Conservation (phyloP, 345 rosid species). For the Mangifera indica region DNA sequence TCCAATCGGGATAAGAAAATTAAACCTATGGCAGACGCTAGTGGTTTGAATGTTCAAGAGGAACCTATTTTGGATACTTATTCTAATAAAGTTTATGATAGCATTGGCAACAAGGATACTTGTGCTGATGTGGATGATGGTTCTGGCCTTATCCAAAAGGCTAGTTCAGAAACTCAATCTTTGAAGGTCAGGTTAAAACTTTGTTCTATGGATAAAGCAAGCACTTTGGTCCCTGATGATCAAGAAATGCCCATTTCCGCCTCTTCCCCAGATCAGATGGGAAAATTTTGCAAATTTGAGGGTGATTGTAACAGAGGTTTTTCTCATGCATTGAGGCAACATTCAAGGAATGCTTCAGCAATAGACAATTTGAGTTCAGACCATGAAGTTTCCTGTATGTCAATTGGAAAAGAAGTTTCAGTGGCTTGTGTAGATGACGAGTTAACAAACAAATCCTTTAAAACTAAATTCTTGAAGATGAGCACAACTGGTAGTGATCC, state of each 20-base stretch:
- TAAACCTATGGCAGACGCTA: slow-evolving; percentile 6
- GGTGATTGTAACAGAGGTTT: slow-evolving; percentile 15
- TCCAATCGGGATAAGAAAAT: slow-evolving; percentile 12
- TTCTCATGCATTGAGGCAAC: slow-evolving; percentile 16
- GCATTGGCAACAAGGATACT: slow-evolving; percentile 8
- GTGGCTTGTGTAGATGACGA: slow-evolving; percentile 14
- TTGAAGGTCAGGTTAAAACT: slow-evolving; percentile 28
- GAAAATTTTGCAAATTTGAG: slow-evolving; percentile 21
- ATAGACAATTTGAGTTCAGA: slow-evolving; percentile 18
- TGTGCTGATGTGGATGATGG: slow-evolving; percentile 19
- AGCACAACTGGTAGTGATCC: slow-evolving; percentile 23
- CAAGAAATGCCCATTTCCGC: slow-evolving; percentile 18
- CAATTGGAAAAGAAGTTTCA: slow-evolving; percentile 25
- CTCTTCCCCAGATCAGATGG: slow-evolving; percentile 16
- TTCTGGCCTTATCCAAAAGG: slow-evolving; percentile 27
- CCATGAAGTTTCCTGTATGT: slow-evolving; percentile 22
- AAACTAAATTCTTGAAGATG: slow-evolving; percentile 21
- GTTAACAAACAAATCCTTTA: slow-evolving; percentile 21
- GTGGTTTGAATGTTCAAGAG: slow-evolving; percentile 18
- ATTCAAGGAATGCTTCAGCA: slow-evolving; percentile 14
- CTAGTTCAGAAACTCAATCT: slow-evolving; percentile 22
- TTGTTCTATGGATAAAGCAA: slow-evolving; percentile 19
- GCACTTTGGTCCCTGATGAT: slow-evolving; percentile 14
- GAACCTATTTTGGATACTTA: slow-evolving; percentile 24
- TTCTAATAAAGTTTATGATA: slow-evolving; percentile 22